Base-by-base conservation (phyloP, 768 basidiomycete genomes). In the Podaxis mareebaensis region DNA sequence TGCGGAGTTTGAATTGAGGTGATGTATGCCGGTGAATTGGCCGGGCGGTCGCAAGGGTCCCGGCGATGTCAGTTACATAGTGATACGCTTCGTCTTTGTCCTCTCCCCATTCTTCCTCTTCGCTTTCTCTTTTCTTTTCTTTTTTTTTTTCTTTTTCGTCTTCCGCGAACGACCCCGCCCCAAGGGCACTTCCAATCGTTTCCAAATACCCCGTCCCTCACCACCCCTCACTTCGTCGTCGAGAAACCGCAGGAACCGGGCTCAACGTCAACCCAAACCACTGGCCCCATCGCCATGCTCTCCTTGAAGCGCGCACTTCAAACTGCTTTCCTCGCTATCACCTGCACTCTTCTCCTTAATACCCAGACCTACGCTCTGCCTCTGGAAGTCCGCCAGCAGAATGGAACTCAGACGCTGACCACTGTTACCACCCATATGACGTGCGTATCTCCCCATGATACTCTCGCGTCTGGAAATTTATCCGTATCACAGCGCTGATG, bases 201-300 rank as follows among this genome's bases (percentile, higher is more conserved):
- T 33, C 33, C 33, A 33, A 33, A 10, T 72, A 67, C 48, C 70
- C 60, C 65, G 64, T 68, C 68, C 59, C 63, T 57, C 63, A 64
- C 62, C 64, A 59, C 66, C 53, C 54, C 30, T 53, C 40, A 11
- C 53, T 67, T 68, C 73, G 70, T 68, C 73, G 70, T 71, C 71
- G 77, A 79, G 79, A 77, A 71, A 77, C 80, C 81, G 82, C 81
- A 76, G 83, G 83, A 79, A 78, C 69, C 79, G 81, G 81, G 73
- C 78, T 78, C 78, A 71, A 71, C 71, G 69, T 71, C 66, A 60
- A 28, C 8, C 17, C 20, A 40, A 15, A 53, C 13, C n/a, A 62
- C 8, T 48, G 39, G 44, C 36, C 54, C 66, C 64, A 66, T 70
- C 73, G 70, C 68, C 71, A 83, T 84, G 82, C 73, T 79, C 66